Percentiles rank a stretch among this genome's conserved stretches.
Evolutionary conservation across 164 flowering plant genomes (phyloP).

Genomic region (Vitis rupestris): DNA sequence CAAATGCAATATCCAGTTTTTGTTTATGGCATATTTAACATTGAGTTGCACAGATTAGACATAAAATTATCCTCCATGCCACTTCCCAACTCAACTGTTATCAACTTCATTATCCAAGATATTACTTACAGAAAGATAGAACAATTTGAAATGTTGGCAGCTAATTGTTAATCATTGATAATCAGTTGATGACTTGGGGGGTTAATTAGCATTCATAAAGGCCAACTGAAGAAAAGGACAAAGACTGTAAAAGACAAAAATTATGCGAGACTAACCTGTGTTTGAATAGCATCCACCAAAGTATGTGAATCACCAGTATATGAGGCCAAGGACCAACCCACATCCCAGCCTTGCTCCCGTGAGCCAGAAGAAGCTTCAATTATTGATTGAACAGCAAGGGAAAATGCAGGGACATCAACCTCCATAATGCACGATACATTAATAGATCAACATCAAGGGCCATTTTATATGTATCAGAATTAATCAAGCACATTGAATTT

Average conservation of each 20-base stretch:
- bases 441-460: background rate
- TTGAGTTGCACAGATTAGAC: no score
- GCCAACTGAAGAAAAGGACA: no score
- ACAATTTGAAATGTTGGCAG: background rate
- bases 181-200: no score
- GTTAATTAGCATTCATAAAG: no score
- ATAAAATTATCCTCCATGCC: no score
- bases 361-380: constrained; percentile 61
- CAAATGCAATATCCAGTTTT: no score
- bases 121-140: background rate
- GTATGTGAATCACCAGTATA: constrained; percentile 35
- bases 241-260: background rate
- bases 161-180: no score
- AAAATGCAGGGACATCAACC: constrained; percentile 73
- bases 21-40: no score
- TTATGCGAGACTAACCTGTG: constrained; percentile 40
- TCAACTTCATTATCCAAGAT: background rate
- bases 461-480: background rate
- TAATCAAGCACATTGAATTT: background rate
- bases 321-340: constrained; percentile 86
- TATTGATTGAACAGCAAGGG: constrained; percentile 66
- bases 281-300: constrained; percentile 24
- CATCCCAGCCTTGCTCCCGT: constrained; percentile 73
- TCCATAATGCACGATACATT: constrained; percentile 18
- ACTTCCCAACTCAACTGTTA: no score